Evolutionary conservation across 2,329 filamentous ascomycete genomes (phyloP).

Genomic region (Aureobasidium sp.): DNA sequence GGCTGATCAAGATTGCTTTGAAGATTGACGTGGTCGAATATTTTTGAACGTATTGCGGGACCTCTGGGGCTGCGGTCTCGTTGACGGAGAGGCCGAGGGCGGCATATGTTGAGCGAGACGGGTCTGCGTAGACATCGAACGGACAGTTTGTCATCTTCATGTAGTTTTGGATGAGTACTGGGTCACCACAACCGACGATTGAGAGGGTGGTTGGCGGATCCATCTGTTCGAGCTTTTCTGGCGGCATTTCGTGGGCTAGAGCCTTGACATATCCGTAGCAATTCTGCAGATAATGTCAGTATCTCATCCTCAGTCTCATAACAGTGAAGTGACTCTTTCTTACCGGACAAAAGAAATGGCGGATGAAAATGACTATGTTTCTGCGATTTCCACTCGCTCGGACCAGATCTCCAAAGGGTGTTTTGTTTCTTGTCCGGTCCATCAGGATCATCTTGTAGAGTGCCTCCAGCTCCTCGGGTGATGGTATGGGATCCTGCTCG

Average conservation of each 20-base stretch:
- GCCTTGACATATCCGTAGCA: conserved; percentile 20
- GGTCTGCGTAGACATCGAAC: conserved; percentile 29
- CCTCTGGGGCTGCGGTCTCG: conserved; percentile 21
- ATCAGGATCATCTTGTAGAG: background rate
- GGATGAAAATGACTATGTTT: conserved; percentile 33
- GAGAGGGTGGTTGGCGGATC: conserved; percentile 24
- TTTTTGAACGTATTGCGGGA: conserved; percentile 24
- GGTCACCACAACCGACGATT: conserved; percentile 31
- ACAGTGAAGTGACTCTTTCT: background rate
- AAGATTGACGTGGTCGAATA: conserved; percentile 16
- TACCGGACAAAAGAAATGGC: conserved; percentile 32
- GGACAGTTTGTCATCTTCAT: conserved; percentile 24
- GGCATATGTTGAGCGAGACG: conserved; percentile 24
- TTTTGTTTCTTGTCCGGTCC: conserved; percentile 1
- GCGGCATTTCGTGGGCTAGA: conserved; percentile 23
- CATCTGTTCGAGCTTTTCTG: conserved; percentile 18
- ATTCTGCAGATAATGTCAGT: background rate
- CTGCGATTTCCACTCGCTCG: background rate
- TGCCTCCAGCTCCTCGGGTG: background rate
- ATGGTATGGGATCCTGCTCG: conserved; percentile 1
- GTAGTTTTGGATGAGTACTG: conserved; percentile 26
- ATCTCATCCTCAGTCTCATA: background rate
- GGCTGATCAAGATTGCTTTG: background rate
- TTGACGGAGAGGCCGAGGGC: conserved; percentile 26
- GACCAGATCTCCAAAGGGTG: background rate